These are phyloP conservation scores for Sporisorium graminicola DNA, from an alignment of 1,284 basidiomycete species.

Conservation along the genomic window DNA sequence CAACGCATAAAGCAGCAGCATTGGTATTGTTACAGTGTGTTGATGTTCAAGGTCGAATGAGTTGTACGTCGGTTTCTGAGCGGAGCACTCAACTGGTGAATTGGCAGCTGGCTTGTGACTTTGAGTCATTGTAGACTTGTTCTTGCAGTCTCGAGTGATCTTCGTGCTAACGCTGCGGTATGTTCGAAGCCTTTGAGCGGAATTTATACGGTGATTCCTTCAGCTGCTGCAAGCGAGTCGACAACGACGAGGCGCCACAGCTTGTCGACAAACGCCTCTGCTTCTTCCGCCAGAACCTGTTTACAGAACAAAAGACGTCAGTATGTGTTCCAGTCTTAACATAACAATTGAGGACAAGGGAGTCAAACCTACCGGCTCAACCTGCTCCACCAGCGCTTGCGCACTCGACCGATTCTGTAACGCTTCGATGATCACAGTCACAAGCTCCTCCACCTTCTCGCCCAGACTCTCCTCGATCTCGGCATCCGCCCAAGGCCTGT, in stretches of 20 bases:
- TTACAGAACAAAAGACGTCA: neutral
- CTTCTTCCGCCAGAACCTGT: slow-evolving; percentile 64
- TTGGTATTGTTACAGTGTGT: neutral
- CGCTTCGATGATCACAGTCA: slow-evolving; percentile 52
- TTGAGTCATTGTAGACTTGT: neutral
- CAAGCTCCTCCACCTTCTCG: slow-evolving; percentile 62
- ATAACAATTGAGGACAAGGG: too few species aligned
- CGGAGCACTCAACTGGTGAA: slow-evolving; percentile 4
- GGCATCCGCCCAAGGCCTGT: slow-evolving; percentile 45
- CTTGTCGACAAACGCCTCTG: slow-evolving; percentile 53
- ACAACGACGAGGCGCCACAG: slow-evolving; percentile 61
- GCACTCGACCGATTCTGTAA: slow-evolving; percentile 41
- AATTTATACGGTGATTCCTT: slow-evolving; percentile 20
- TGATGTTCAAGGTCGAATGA: neutral
- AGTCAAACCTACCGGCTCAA: slow-evolving; percentile 59
- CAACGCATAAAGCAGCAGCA: neutral
- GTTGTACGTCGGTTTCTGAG: neutral
- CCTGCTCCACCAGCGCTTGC: slow-evolving; percentile 41
- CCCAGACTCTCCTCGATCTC: slow-evolving; percentile 63
- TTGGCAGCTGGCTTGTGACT: neutral
- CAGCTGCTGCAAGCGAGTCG: slow-evolving; percentile 48
- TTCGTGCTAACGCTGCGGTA: neutral
- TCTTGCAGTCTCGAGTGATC: neutral
- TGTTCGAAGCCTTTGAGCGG: neutral
- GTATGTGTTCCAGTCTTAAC: neutral